Evolutionary conservation across 2,329 filamentous ascomycete genomes (phyloP).

Genomic region (Camillea tinctor): DNA sequence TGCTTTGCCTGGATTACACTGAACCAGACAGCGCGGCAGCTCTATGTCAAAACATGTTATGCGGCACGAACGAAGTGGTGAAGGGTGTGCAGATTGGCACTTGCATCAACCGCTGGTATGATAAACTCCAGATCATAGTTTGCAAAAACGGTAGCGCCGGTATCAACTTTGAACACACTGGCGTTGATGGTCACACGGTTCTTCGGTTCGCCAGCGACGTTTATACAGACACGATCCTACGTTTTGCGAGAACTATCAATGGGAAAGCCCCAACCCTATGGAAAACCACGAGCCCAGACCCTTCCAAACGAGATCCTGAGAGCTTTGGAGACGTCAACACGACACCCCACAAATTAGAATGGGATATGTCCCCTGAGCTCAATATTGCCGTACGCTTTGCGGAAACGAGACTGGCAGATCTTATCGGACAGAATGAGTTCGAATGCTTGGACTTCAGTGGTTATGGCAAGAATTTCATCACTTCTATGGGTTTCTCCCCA

Average conservation of each 20-base stretch:
- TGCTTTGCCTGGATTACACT: constrained; percentile 89
- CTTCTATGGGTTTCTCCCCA: constrained; percentile 91
- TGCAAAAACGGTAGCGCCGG: constrained; percentile 98
- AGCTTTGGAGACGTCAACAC: constrained; percentile 93
- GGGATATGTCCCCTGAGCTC: constrained; percentile 94
- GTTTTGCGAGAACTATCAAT: constrained; percentile 94
- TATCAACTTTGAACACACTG: constrained; percentile 99
- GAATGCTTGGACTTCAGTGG: constrained; percentile 82
- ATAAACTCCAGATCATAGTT: constrained; percentile 98
- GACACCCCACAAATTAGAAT: constrained; percentile 93
- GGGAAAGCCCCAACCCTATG: constrained; percentile 88
- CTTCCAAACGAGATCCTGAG: constrained; percentile 83
- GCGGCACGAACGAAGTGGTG: constrained; percentile 87
- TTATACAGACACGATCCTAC: constrained; percentile 95
- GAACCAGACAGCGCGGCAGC: constrained; percentile 78
- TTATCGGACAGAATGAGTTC: constrained; percentile 97
- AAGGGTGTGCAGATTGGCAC: constrained; percentile 95
- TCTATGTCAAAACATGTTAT: constrained; percentile 98
- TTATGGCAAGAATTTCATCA: constrained; percentile 98
- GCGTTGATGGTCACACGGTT: constrained; percentile 95
- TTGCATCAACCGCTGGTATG: constrained; percentile 98
- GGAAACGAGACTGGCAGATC: constrained; percentile 87
- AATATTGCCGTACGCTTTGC: constrained; percentile 91
- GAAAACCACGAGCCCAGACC: constrained; percentile 87
- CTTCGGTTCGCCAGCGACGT: constrained; percentile 93